Evolutionary conservation across 768 basidiomycete genomes (phyloP), one percentile per base, ranked within the genome.

Genomic region (Agrocybe praecox): DNA sequence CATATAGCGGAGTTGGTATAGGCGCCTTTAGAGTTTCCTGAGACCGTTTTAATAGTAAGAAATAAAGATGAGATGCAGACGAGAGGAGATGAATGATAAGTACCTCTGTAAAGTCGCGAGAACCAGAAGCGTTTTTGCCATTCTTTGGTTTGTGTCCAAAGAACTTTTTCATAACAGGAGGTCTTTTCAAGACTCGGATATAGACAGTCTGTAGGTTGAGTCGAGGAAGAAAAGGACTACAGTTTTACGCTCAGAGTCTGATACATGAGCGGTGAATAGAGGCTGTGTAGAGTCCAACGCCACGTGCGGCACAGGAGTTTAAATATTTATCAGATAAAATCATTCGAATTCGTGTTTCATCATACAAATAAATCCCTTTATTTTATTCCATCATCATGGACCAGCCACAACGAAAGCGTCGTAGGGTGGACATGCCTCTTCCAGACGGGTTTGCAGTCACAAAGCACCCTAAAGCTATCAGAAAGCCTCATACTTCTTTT

Each of bases 141-240:
- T 45, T 55, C 57, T 67, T 72, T 71, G 56, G 64, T 65, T 63
- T 83, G 52, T 80, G 73, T 22, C 75, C 74, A 56, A 88, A 87
- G 43, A 88, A 70, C 72, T 80, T 86, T 75, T 82, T 86, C 85
- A 86, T 87, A 40, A 40, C 36, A 40, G 36, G 14, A 29, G 9
- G 26, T 29, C 26, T 29, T 29, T 29, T 29, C 5, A 29, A 29
- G 26, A 29, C 26, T 29, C n/a, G n/a, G n/a, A n/a, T n/a, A n/a
- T n/a, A n/a, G n/a, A n/a, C n/a, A n/a, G n/a, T 5, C 14, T 40
- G 36, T n/a, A n/a, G 12, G 36, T 14, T 40, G 36, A n/a, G 36
- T 40, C 14, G 36, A 5, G 36, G 36, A 15, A n/a, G 36, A 40
- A 5, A 14, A 40, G 36, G 3, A 40, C 14, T n/a, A 14, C 14